These are phyloP conservation scores for Elsinoe fawcettii DNA, from an alignment of 2,329 filamentous ascomycete genomes.

Conservation along the genomic window DNA sequence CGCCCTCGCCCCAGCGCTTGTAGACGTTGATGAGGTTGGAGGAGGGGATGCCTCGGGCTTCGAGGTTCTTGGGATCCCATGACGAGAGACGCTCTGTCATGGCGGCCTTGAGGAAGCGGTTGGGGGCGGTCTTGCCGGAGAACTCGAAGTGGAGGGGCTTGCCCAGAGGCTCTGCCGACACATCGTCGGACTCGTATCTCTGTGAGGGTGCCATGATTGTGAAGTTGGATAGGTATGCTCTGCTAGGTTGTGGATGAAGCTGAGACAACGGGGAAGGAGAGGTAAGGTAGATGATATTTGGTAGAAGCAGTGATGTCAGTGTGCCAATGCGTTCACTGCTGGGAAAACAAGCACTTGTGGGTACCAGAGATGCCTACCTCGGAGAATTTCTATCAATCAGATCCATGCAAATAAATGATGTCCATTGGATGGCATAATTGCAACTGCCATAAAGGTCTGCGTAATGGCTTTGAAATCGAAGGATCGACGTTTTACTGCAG, in stretches of 20 bases:
- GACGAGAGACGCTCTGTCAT: conserved; percentile 59
- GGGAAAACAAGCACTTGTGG: background rate
- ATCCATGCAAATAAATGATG: background rate
- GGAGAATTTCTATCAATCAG: conserved; percentile 6
- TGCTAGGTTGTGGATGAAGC: background rate
- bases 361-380: background rate
- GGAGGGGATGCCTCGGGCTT: conserved; percentile 47
- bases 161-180: conserved; percentile 34
- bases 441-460: background rate
- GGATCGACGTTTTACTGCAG: background rate
- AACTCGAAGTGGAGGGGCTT: conserved; percentile 40
- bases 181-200: conserved; percentile 36
- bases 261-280: background rate
- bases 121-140: conserved; percentile 50
- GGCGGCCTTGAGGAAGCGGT: conserved; percentile 59
- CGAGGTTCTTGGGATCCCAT: conserved; percentile 48
- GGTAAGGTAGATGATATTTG: background rate
- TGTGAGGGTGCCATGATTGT: conserved; percentile 30
- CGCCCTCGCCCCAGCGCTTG: conserved; percentile 53
- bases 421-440: background rate
- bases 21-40: conserved; percentile 51
- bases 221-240: background rate
- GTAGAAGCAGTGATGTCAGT: conserved; percentile 3
- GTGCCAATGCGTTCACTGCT: background rate
- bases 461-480: conserved; percentile 13